phyloP scores from a whole-genome alignment of 2,329 filamentous ascomycete species.

The Dactylellina parvicollis region DNA sequence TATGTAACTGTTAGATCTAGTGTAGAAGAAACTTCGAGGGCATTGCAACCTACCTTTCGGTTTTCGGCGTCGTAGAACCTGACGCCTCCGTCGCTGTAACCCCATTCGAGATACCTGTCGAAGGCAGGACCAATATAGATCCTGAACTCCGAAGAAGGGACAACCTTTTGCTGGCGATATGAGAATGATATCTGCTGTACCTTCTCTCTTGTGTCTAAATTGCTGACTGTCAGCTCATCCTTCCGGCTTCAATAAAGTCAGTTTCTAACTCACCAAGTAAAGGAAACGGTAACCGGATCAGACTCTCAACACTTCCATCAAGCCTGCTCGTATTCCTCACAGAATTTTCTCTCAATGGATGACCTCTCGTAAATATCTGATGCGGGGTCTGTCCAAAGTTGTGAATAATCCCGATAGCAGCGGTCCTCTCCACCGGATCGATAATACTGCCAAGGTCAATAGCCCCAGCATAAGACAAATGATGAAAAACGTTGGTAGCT shows the following conservation, averaged over 20 bases:
- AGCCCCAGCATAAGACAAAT: slow-evolving; percentile 92
- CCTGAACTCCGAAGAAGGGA: slow-evolving; percentile 84
- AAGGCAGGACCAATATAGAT: slow-evolving; percentile 86
- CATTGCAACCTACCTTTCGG: slow-evolving; percentile 69
- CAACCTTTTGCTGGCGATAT: slow-evolving; percentile 79
- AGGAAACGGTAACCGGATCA: slow-evolving; percentile 81
- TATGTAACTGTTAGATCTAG: slow-evolving; percentile 54
- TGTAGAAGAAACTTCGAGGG: background rate
- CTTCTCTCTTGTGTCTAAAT: slow-evolving; percentile 71
- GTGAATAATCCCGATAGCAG: slow-evolving; percentile 95
- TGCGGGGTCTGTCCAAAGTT: slow-evolving; percentile 98
- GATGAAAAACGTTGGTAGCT: slow-evolving; percentile 93
- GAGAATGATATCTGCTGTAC: slow-evolving; percentile 83
- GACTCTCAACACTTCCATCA: slow-evolving; percentile 75
- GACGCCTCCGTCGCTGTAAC: slow-evolving; percentile 89
- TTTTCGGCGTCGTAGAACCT: slow-evolving; percentile 89
- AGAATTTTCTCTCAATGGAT: slow-evolving; percentile 77
- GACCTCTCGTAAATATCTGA: slow-evolving; percentile 86
- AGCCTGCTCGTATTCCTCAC: slow-evolving; percentile 74
- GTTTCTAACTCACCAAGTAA: slow-evolving; percentile 69
- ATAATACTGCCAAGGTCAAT: slow-evolving; percentile 91
- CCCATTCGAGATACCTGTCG: slow-evolving; percentile 95
- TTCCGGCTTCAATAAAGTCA: background rate
- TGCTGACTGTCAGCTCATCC: slow-evolving; percentile 61
- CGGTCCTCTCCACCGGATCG: slow-evolving; percentile 84